Evolutionary conservation across 345 rosid species (phyloP), one percentile per base, ranked within the genome.

Genomic region (Carallia brachiata): DNA sequence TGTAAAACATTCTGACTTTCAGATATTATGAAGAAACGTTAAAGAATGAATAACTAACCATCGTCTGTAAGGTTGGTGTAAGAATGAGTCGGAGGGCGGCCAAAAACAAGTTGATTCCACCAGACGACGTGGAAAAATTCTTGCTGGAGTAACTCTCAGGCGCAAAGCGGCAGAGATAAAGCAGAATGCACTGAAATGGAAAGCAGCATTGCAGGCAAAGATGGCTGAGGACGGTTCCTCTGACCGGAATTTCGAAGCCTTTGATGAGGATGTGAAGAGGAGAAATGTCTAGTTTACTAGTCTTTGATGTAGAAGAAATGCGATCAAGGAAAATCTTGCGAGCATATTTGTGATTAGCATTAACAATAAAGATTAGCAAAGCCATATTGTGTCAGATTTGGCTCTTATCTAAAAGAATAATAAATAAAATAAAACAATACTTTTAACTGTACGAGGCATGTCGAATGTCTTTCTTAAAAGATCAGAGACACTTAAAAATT

Each of bases 181-280:
- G 77, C 56, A 66, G 66, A 93, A 83, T 61, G 92, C 89, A 2
- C 69, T 79, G 82, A 85, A 75, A 70, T 87, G 93, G 95, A 89
- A 83, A 83, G 78, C 18, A 1, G 87, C 81, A 6, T 91, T 95
- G 55, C 86, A 83, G 72, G 82, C 78, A 6, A 93, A 97, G 1
- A 89, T 84, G 88, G 79, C 81, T 16, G 88, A 71, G 39, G 90
- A 89, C 36, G 96, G 93, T 1, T 86, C 93, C 10, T 91, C 96
- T 3, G 82, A 82, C 50, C 37, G 74, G 76, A 86, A 86, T 70
- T 40, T 89, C 7, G 84, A 83, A 31, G 84, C 73, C 19, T 92
- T 92, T 68, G 89, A 85, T 53, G 89, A 85, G 52, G 90, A 84
- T 72, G 73, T 91, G 32, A 84, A 71, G 58, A 83, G 34, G 31